Base-by-base conservation (phyloP, 371 early-diverging fungal genomes). In the Parasitella parasitica region DNA sequence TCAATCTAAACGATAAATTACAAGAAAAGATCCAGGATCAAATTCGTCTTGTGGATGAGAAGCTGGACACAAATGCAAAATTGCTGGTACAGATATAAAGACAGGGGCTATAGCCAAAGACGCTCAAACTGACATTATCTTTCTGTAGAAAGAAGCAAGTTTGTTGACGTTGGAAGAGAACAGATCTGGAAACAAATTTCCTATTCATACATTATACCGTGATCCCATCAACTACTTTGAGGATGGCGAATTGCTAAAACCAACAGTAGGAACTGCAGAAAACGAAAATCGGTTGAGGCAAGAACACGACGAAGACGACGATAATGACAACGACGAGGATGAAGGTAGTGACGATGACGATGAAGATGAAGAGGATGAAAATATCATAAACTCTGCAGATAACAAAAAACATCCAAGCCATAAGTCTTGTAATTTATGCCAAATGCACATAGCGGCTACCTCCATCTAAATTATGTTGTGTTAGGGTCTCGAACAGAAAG, bases 401-500 rank as follows among this genome's bases (percentile, higher is more conserved):
- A 30, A 60, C 9, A 36, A 38, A 22, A n/a, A 30, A 0, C 4
- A 36, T 37, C 30, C 22, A 15, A 35, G 35, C 0, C 49, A 49
- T 9, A 64, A 57, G 61, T 36, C 61, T 18, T 64, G 61, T 55
- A 60, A 27, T 48, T 38, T 16, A n/a, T 24, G 8, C 22, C 20
- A 41, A n/a, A 48, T 24, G 13, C 22, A 46, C 11, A 46, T 26
- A 24, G 3, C 3, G 13, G 12, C 2, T 27, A 0, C 15, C 4
- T 48, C 13, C 11, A 22, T 11, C 15, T 27, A 13, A 15, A 15
- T 15, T 28, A 32, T 27, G n/a, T n/a, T 20, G 0, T 37, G 20
- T 24, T 51, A 77, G 77, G 77, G 77, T 53, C 63, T 0, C n/a
- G 26, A 6, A 8, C 41, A 4, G 77, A 77, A 53, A 48, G 77